Evolutionary conservation across 306 rosid genomes (phyloP).

Genomic region (Vicia sativa): DNA sequence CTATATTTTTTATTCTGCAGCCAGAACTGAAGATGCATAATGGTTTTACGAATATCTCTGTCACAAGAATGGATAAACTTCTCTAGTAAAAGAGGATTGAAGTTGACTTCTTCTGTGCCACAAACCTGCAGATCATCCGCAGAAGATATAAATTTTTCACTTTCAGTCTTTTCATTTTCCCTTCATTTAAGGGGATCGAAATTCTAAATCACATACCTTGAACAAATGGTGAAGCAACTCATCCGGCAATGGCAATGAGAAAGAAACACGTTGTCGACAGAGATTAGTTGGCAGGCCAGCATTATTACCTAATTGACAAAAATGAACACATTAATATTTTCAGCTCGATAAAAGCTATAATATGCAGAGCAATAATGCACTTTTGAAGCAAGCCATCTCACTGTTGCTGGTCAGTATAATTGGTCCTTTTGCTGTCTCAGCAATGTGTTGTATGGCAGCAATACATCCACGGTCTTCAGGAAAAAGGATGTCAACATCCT

Average conservation of each 20-base stretch:
- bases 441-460: slow-evolving; percentile 75
- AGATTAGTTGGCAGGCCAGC: slow-evolving; percentile 65
- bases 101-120: slow-evolving; percentile 57
- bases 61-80: slow-evolving; percentile 58
- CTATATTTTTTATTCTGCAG: slow-evolving; percentile 60
- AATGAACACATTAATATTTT: slow-evolving; percentile 15
- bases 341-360: slow-evolving; percentile 28
- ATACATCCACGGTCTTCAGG: slow-evolving; percentile 84
- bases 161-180: slow-evolving; percentile 26
- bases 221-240: slow-evolving; percentile 68
- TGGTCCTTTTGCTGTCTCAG: slow-evolving; percentile 79
- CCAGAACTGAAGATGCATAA: slow-evolving; percentile 94
- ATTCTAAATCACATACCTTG: slow-evolving; percentile 57
- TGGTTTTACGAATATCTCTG: slow-evolving; percentile 81
- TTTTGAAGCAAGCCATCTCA: slow-evolving; percentile 55
- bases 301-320: slow-evolving; percentile 58
- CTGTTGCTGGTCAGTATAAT: slow-evolving; percentile 91
- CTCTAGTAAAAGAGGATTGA: slow-evolving; percentile 59
- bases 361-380: slow-evolving; percentile 23
- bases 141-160: slow-evolving; percentile 26
- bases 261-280: slow-evolving; percentile 53
- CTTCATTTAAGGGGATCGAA: slow-evolving; percentile 10
- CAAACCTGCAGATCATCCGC: slow-evolving; percentile 67
- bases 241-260: slow-evolving; percentile 60
- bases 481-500: slow-evolving; percentile 84